Evolutionary conservation across 2,329 filamentous ascomycete species (phyloP).

Genomic region (Alternaria metachromatica): DNA sequence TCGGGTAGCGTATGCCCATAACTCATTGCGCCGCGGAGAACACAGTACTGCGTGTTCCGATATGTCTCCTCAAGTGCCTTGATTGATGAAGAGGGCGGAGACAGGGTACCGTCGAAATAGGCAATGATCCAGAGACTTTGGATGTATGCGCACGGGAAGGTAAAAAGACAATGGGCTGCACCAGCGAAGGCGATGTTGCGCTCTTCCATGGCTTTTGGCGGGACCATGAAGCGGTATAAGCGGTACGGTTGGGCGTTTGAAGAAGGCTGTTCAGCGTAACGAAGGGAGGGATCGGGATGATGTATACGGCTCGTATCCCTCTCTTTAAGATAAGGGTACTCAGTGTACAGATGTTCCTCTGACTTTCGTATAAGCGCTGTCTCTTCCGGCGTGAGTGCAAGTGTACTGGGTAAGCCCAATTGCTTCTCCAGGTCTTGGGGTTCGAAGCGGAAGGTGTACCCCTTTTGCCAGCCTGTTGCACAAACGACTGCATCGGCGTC

Average conservation of each 20-base stretch:
- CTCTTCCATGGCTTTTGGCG: constrained; percentile 23
- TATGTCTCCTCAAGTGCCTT: constrained; percentile 52
- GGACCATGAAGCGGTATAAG: constrained; percentile 55
- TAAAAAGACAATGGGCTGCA: constrained; percentile 47
- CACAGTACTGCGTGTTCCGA: constrained; percentile 71
- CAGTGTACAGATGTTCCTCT: constrained; percentile 16
- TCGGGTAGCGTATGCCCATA: constrained; percentile 66
- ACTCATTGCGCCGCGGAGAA: constrained; percentile 76
- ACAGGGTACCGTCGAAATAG: constrained; percentile 64
- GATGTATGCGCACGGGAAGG: constrained; percentile 46
- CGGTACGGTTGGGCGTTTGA: constrained; percentile 36
- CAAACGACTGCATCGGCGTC: constrained; percentile 61
- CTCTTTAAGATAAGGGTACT: constrained; percentile 25
- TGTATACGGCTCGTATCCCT: constrained; percentile 23
- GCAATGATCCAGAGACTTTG: constrained; percentile 62
- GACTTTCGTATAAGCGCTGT: constrained; percentile 42
- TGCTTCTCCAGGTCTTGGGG: constrained; percentile 52
- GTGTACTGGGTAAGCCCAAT: constrained; percentile 55
- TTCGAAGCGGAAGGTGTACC: constrained; percentile 58
- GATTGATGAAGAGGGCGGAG: constrained; percentile 16
- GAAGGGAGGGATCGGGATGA: constrained; percentile 29
- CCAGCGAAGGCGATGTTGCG: constrained; percentile 27
- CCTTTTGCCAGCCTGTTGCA: constrained; percentile 64
- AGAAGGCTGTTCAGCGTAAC: constrained; percentile 11
- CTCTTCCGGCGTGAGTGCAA: constrained; percentile 41